phyloP scores from a whole-genome alignment of 192 early-diverging fungal genomes.

The Funneliformis geosporum region DNA sequence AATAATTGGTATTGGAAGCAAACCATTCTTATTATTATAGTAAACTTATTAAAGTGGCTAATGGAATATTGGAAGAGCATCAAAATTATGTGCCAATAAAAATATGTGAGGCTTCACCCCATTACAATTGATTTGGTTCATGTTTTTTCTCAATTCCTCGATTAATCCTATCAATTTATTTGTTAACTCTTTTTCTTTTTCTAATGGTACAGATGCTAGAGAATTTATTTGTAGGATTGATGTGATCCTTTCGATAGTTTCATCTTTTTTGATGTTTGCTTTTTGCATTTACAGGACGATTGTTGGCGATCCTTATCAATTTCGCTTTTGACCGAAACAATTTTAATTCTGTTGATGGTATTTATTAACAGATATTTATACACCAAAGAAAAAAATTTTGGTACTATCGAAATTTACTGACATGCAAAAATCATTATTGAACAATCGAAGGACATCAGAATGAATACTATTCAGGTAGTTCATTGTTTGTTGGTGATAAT shows the following conservation, averaged over 20 bases:
- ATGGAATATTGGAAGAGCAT: slow-evolving; percentile 51
- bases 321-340: slow-evolving; percentile 53
- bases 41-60: slow-evolving; percentile 48
- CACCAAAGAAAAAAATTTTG: slow-evolving; percentile 56
- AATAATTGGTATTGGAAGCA: too few species aligned
- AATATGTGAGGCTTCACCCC: too few species aligned
- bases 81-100: slow-evolving; percentile 35
- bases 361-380: slow-evolving; percentile 67
- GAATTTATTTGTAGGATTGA: slow-evolving; percentile 44
- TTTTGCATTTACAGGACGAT: slow-evolving; percentile 52
- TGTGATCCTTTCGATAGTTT: slow-evolving; percentile 39
- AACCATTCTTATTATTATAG: too few species aligned
- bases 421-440: slow-evolving; percentile 65
- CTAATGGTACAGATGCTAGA: slow-evolving; percentile 39
- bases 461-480: slow-evolving; percentile 62
- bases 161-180: neutral
- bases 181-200: neutral
- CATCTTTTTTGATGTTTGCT: slow-evolving; percentile 41
- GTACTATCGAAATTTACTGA: slow-evolving; percentile 60
- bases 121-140: too few species aligned
- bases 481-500: neutral
- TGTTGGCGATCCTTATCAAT: slow-evolving; percentile 42
- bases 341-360: slow-evolving; percentile 51
- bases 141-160: slow-evolving; percentile 2
- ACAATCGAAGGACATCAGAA: slow-evolving; percentile 58